phyloP scores from a whole-genome alignment of 805 yeast species.

The Kodamaea hsintzibuensis region DNA sequence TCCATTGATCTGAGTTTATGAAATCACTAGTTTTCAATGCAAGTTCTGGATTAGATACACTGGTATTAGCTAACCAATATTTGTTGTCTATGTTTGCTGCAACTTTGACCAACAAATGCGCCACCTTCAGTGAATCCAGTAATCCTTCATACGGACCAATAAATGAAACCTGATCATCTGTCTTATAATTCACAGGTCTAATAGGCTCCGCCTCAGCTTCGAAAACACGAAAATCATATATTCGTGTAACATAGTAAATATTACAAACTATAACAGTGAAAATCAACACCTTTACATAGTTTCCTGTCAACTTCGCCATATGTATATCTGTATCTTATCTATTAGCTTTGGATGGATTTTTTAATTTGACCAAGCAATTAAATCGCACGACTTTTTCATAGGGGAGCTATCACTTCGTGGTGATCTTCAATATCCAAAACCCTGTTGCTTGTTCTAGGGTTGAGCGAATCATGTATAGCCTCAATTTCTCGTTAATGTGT shows the following conservation, averaged over 20 bases:
- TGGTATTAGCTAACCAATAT: slow-evolving; percentile 19
- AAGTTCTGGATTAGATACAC: slow-evolving; percentile 8
- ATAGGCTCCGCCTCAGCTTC: slow-evolving; percentile 9
- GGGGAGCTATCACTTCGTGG: background rate
- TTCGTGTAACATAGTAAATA: slow-evolving; percentile 19
- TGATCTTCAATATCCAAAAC: background rate
- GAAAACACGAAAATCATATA: slow-evolving; percentile 18
- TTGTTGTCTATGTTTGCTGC: slow-evolving; percentile 11
- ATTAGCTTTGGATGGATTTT: background rate
- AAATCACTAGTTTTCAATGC: slow-evolving; percentile 2
- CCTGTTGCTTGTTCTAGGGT: background rate
- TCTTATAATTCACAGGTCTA: background rate
- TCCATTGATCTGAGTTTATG: background rate
- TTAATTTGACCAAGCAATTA: background rate
- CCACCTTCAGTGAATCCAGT: slow-evolving; percentile 14
- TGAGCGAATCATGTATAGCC: background rate
- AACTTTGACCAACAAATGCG: slow-evolving; percentile 5
- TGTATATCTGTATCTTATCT: background rate
- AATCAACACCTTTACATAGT: slow-evolving; percentile 17
- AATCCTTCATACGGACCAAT: slow-evolving; percentile 19
- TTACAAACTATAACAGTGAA: slow-evolving; percentile 21
- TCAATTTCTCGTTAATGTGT: background rate
- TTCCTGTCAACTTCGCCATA: background rate
- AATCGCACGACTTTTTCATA: background rate
- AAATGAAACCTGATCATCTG: slow-evolving; percentile 23